These are phyloP conservation scores for Erythrobasidium hasegawianum DNA, from an alignment of 1,284 basidiomycete species.

Conservation along the genomic window DNA sequence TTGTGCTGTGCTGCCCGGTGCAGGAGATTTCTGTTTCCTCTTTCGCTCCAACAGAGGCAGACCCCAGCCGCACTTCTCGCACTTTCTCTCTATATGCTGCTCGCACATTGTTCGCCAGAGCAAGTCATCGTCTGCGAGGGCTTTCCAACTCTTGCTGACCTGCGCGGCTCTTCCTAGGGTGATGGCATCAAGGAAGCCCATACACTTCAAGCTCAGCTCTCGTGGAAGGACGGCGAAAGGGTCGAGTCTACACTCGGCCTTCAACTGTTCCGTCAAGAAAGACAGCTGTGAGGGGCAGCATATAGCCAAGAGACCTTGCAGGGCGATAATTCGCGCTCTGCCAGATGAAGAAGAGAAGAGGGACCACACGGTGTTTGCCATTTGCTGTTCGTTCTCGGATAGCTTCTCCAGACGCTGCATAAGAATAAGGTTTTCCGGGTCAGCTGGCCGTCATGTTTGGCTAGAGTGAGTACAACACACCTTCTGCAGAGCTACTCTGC, in stretches of 20 bases:
- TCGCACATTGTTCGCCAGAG: constrained; percentile 97
- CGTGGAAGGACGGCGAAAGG: constrained; percentile 87
- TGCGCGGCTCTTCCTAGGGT: constrained; percentile 94
- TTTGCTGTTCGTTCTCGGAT: constrained; percentile 79
- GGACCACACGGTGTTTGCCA: constrained; percentile 91
- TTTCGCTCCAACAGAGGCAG: constrained; percentile 82
- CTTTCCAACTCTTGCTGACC: constrained; percentile 80
- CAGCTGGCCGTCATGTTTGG: not conserved
- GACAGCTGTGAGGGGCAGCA: constrained; percentile 99
- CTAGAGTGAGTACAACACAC: constrained; percentile 53
- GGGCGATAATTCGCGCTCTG: constrained; percentile 82
- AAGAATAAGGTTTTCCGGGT: not conserved
- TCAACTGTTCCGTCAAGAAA: constrained; percentile 85
- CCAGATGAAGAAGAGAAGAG: constrained; percentile 93
- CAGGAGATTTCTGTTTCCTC: constrained; percentile 38
- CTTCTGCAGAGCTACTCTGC: constrained; percentile 86
- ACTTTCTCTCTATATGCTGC: constrained; percentile 97
- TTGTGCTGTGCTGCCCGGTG: constrained; percentile 8
- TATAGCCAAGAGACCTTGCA: constrained; percentile 98
- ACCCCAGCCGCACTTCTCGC: constrained; percentile 96
- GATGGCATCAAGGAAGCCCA: constrained; percentile 89
- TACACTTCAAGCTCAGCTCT: constrained; percentile 83
- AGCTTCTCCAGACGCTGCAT: constrained; percentile 67
- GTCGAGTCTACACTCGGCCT: constrained; percentile 88
- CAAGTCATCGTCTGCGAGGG: constrained; percentile 89